Conservation (phyloP, 2,329 filamentous ascomycete species). For the Knufia fluminis region DNA sequence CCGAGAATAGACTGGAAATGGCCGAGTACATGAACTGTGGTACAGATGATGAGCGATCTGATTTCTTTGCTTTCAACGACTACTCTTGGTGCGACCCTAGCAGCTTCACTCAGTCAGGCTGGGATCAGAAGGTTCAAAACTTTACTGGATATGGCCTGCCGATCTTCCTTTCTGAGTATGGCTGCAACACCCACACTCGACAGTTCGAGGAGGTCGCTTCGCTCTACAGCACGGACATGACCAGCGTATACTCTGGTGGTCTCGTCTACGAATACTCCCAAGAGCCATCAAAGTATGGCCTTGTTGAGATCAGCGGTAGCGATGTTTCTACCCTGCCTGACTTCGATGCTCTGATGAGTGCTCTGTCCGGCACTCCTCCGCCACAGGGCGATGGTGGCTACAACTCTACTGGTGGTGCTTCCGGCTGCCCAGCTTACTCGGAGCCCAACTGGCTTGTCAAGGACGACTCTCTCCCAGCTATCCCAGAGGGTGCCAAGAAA, state of each 20-base stretch:
- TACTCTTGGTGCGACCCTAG: slow-evolving; percentile 76
- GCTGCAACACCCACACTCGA: slow-evolving; percentile 74
- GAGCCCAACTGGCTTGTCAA: slow-evolving; percentile 49
- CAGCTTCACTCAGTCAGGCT: slow-evolving; percentile 62
- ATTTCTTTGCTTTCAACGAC: slow-evolving; percentile 86
- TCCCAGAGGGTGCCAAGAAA: slow-evolving; percentile 46
- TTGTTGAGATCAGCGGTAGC: slow-evolving; percentile 56
- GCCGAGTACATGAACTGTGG: slow-evolving; percentile 93
- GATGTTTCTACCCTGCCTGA: slow-evolving; percentile 52
- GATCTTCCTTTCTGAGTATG: slow-evolving; percentile 91
- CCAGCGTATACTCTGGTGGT: slow-evolving; percentile 82
- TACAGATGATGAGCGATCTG: slow-evolving; percentile 68
- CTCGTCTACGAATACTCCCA: slow-evolving; percentile 91
- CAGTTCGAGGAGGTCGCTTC: slow-evolving; percentile 70
- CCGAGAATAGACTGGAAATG: slow-evolving; percentile 75
- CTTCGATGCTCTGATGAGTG: slow-evolving; percentile 49
- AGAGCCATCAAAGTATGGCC: slow-evolving; percentile 70
- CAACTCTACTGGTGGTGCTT: slow-evolving; percentile 44
- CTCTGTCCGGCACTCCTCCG: slow-evolving; percentile 41
- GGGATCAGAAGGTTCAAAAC: slow-evolving; percentile 80
- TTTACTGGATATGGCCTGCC: slow-evolving; percentile 80
- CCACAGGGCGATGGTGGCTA: slow-evolving; percentile 52
- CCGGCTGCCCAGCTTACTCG: slow-evolving; percentile 45
- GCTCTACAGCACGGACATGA: slow-evolving; percentile 79
- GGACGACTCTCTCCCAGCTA: slow-evolving; percentile 44